Evolutionary conservation across 2,329 filamentous ascomycete species (phyloP).

Genomic region (Alternaria infectoria): DNA sequence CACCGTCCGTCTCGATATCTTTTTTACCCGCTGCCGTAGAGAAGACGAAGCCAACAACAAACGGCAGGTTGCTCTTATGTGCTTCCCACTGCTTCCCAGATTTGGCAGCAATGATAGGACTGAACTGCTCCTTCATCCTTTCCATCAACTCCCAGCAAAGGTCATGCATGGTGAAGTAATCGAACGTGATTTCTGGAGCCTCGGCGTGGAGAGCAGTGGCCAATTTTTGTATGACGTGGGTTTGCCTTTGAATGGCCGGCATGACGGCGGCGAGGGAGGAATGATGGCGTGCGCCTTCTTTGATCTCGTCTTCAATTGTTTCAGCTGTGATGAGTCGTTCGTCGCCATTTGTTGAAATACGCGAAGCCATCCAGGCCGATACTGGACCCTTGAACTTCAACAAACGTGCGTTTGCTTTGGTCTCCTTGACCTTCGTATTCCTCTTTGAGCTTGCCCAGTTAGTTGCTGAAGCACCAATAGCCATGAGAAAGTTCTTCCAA

Average conservation of each 20-base stretch:
- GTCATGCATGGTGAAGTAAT: neutral
- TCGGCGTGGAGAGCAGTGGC: neutral
- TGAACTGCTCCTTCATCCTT: neutral
- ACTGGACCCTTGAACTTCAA: neutral
- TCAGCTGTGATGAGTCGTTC: neutral
- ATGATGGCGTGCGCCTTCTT: neutral
- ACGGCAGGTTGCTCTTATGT: neutral
- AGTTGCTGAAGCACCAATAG: neutral
- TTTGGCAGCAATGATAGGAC: neutral
- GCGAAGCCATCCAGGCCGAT: neutral
- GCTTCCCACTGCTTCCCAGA: neutral
- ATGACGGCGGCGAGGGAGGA: neutral
- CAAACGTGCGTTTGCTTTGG: neutral
- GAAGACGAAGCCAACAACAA: neutral
- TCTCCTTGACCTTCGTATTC: neutral
- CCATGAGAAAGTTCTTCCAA: neutral
- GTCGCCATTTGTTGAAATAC: neutral
- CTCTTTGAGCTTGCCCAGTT: neutral
- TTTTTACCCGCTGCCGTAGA: neutral
- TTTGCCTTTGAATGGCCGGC: neutral
- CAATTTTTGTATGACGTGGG: neutral
- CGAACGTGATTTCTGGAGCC: neutral
- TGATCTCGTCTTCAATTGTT: neutral
- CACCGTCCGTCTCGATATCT: neutral
- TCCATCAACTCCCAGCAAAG: neutral